Evolutionary conservation across 1,284 basidiomycete genomes (phyloP).

Genomic region (Cryptococcus sp.): DNA sequence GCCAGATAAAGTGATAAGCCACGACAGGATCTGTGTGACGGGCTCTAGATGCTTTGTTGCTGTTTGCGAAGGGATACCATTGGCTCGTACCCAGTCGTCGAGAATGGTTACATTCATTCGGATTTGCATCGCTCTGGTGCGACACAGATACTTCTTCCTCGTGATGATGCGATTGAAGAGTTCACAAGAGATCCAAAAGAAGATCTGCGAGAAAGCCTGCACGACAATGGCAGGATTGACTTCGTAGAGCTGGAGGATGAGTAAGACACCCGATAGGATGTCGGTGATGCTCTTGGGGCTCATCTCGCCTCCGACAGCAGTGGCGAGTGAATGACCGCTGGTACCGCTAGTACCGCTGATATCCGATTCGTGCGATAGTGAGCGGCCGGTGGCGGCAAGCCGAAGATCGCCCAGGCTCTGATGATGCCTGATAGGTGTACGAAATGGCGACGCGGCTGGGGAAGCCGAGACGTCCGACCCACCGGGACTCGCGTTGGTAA

Average conservation of each 20-base stretch:
- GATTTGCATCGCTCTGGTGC: constrained; percentile 87
- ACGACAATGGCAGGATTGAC: constrained; percentile 87
- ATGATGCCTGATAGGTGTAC: constrained; percentile 17
- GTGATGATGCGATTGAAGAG: constrained; percentile 91
- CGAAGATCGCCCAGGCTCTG: constrained; percentile 39
- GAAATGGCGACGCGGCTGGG: constrained; percentile 20
- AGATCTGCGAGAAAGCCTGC: constrained; percentile 90
- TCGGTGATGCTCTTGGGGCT: constrained; percentile 69
- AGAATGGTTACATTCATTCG: constrained; percentile 80
- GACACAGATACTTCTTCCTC: constrained; percentile 88
- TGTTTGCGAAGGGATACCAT: constrained; percentile 74
- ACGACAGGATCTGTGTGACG: constrained; percentile 78
- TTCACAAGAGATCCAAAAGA: constrained; percentile 64
- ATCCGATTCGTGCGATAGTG: constrained; percentile 20
- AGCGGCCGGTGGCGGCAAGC: constrained; percentile 12
- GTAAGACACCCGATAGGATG: constrained; percentile 84
- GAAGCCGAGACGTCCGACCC: constrained; percentile 5
- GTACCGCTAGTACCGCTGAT: constrained; percentile 7
- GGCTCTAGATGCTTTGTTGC: constrained; percentile 75
- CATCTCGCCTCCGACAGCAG: constrained; percentile 10
- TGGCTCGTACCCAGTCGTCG: constrained; percentile 83
- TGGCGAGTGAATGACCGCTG: background rate
- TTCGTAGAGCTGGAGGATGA: constrained; percentile 80
- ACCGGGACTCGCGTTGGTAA: constrained; percentile 35
- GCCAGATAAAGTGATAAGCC: constrained; percentile 67